Percentiles rank a stretch among this genome's conserved stretches.
These are phyloP conservation scores for Hanseniaspora occidentalis DNA, from an alignment of 805 yeast genomes.

Conservation along the genomic window DNA sequence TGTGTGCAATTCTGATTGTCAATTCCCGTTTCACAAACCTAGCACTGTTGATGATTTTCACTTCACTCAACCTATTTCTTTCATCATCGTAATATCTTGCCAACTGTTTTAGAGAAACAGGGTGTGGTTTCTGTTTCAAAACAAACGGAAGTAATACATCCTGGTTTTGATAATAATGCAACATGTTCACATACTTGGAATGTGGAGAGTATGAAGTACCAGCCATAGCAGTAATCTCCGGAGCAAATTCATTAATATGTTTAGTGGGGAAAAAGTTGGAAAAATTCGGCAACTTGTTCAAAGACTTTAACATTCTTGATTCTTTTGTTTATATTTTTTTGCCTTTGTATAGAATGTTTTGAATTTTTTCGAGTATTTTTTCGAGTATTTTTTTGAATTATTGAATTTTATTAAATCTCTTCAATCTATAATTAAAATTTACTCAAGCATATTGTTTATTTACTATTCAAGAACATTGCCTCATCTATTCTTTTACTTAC, in stretches of 20 bases:
- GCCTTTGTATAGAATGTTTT: neutral
- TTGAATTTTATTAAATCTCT: too few species aligned
- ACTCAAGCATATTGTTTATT: too few species aligned
- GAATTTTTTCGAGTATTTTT: neutral
- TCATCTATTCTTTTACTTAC: too few species aligned
- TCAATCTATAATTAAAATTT: too few species aligned
- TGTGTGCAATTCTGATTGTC: conserved; percentile 71
- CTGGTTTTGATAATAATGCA: conserved; percentile 6
- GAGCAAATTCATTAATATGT: conserved; percentile 21
- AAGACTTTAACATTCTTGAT: neutral
- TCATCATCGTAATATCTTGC: conserved; percentile 72
- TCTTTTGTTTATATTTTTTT: too few species aligned
- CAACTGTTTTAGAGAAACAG: conserved; percentile 78
- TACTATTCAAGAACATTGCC: too few species aligned
- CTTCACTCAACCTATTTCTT: conserved; percentile 47
- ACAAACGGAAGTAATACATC: conserved; percentile 4
- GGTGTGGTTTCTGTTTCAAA: conserved; percentile 56
- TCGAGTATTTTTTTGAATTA: too few species aligned
- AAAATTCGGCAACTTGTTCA: conserved; percentile 20
- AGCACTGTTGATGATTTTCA: conserved; percentile 67
- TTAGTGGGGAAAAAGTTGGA: conserved; percentile 23
- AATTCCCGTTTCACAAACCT: conserved; percentile 80
- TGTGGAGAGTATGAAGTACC: conserved; percentile 28
- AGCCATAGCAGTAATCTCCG: conserved; percentile 25
- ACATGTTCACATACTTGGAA: conserved; percentile 40